A percentile compares a stretch with the other conserved stretches of the same genome.
These are phyloP conservation scores for Pyronema domesticum DNA, from an alignment of 495 filamentous ascomycete genomes.

Conservation along the genomic window DNA sequence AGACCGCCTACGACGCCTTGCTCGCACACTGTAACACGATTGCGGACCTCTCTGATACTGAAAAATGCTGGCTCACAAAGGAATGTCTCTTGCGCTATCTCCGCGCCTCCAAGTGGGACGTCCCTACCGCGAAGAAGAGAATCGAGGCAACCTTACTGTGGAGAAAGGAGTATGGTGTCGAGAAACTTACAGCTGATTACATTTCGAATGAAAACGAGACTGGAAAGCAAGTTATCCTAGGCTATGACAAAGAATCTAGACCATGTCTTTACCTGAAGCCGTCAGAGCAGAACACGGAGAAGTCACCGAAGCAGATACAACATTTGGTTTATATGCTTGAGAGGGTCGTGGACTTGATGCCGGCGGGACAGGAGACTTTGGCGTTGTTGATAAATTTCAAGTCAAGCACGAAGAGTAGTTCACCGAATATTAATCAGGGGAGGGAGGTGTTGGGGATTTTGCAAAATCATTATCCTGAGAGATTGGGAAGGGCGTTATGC, in stretches of 20 bases:
- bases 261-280: conserved; percentile 82
- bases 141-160: conserved; percentile 65
- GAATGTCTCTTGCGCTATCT: conserved; percentile 89
- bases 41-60: conserved; percentile 53
- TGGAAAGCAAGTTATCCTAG: conserved; percentile 77
- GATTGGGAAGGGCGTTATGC: conserved; percentile 73
- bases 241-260: conserved; percentile 66
- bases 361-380: conserved; percentile 65
- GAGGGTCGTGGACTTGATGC: conserved; percentile 71
- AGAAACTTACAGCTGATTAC: conserved; percentile 54
- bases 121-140: conserved; percentile 55
- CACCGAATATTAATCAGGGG: conserved; percentile 55
- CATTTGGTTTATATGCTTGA: conserved; percentile 94
- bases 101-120: conserved; percentile 80
- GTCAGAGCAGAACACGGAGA: conserved; percentile 76
- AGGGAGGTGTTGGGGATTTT: conserved; percentile 69
- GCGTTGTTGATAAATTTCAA: conserved; percentile 81
- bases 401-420: conserved; percentile 55
- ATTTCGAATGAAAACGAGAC: conserved; percentile 86
- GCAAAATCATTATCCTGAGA: conserved; percentile 86
- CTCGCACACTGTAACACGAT: conserved; percentile 20
- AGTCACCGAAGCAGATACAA: conserved; percentile 74
- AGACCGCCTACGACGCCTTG: conserved; percentile 53
- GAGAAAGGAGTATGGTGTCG: conserved; percentile 71
- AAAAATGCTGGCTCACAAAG: conserved; percentile 75